Conservation (phyloP, 1,139 yeast species). For the Lodderomyces theae region DNA sequence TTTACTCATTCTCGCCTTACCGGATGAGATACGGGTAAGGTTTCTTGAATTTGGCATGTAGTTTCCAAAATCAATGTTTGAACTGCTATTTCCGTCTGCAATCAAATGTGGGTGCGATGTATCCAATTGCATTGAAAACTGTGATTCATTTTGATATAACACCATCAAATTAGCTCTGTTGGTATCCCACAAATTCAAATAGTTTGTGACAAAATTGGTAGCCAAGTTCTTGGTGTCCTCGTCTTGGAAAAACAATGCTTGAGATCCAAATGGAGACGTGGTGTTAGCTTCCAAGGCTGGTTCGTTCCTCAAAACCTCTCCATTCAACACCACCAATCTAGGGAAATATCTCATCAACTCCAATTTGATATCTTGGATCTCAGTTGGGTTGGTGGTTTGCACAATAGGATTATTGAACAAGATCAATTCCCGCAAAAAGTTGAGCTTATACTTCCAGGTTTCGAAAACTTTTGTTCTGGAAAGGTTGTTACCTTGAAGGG, state of each 20-base stretch:
- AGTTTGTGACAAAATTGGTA: conserved; percentile 73
- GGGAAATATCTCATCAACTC: conserved; percentile 78
- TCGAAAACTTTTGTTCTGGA: conserved; percentile 60
- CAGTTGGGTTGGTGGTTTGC: conserved; percentile 25
- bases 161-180: conserved; percentile 67
- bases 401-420: conserved; percentile 76
- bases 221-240: conserved; percentile 68
- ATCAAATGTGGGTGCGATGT: conserved; percentile 51
- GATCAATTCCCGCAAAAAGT: conserved; percentile 69
- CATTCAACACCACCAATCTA: conserved; percentile 73
- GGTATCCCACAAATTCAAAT: conserved; percentile 75
- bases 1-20: conserved; percentile 52
- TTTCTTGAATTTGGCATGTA: conserved; percentile 76
- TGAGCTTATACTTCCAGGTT: conserved; percentile 75
- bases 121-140: conserved; percentile 70
- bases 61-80: conserved; percentile 53
- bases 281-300: conserved; percentile 50
- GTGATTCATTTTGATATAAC: conserved; percentile 79
- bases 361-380: conserved; percentile 48
- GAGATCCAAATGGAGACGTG: conserved; percentile 52
- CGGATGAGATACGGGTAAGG: conserved; percentile 63
- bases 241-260: conserved; percentile 71
- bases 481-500: conserved; percentile 74
- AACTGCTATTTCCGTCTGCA: conserved; percentile 31
- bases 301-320: conserved; percentile 74